Evolutionary conservation across 176 grass and related monocot species (phyloP), one percentile per base, ranked within the genome.

Genomic region (Paspalum vaginatum): DNA sequence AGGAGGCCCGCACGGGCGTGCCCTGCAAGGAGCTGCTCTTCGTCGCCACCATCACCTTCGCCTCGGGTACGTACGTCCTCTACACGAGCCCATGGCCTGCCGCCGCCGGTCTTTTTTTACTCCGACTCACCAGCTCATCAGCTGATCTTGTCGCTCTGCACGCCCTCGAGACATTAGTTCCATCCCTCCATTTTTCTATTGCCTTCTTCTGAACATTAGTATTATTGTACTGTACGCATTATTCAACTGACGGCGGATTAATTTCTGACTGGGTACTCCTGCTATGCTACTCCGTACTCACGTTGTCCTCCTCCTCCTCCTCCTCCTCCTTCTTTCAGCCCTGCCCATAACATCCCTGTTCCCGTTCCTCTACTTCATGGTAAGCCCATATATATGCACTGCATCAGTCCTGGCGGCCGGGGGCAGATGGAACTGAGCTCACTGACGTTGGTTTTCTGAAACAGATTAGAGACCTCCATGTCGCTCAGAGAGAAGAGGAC

Each of bases 291-390:
- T n/a, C n/a, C n/a, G n/a, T n/a, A n/a, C n/a, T n/a, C n/a, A n/a
- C 6, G 11, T 44, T 27, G 1, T 15, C 32, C 24, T 77, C 62
- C 14, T 76, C n/a, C 16, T 66, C n/a, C n/a, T n/a, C n/a, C n/a
- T n/a, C n/a, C 8, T 45, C 12, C 1, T 17, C 10, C 22, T 13
- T 15, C 57, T 80, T 86, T 39, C 87, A 95, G 93, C 79, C 81
- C 72, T 95, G 13, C 78, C 93, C 24, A 82, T 90, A 49, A 72
- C 87, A 22, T 86, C 78, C 0, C 40, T 95, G 70, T 95, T 92
- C 50, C 93, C 93, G 46, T 95, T 85, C 55, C 26, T 95, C 32
- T 95, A 95, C 75, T 95, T 90, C 87, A 92, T 96, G 93, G 93
- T 96, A 92, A 27, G 86, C 75, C 6, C 8, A 18, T n/a, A n/a